Percentiles rank a stretch among this genome's conserved stretches.
These are phyloP conservation scores for Isabelozyma heimii DNA, from an alignment of 805 yeast genomes.

Conservation along the genomic window DNA sequence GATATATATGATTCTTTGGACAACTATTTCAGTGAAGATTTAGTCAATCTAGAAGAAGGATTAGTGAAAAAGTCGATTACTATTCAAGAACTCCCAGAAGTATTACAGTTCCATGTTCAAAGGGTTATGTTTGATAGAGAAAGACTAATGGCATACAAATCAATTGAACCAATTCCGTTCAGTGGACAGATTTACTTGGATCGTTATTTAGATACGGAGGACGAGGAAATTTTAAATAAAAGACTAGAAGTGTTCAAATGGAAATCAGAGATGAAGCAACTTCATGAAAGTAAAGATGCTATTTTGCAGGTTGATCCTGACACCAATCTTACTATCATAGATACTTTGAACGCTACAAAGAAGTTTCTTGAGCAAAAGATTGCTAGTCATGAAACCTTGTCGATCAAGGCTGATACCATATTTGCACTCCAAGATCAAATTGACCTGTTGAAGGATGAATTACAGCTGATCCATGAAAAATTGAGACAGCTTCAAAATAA, in stretches of 20 bases:
- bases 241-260: slow-evolving; percentile 59
- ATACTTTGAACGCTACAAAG: slow-evolving; percentile 50
- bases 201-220: slow-evolving; percentile 74
- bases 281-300: slow-evolving; percentile 42
- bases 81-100: slow-evolving; percentile 68
- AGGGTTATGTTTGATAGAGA: slow-evolving; percentile 86
- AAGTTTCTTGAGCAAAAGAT: slow-evolving; percentile 50
- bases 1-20: slow-evolving; percentile 90
- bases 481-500: slow-evolving; percentile 44
- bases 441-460: slow-evolving; percentile 43
- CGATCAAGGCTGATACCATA: slow-evolving; percentile 47
- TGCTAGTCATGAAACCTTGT: slow-evolving; percentile 27
- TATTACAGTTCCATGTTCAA: slow-evolving; percentile 89
- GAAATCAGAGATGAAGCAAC: slow-evolving; percentile 51
- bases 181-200: slow-evolving; percentile 79
- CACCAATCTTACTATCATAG: slow-evolving; percentile 33
- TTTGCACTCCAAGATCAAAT: slow-evolving; percentile 47
- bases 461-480: slow-evolving; percentile 38
- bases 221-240: slow-evolving; percentile 48
- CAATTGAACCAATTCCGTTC: slow-evolving; percentile 78
- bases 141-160: slow-evolving; percentile 72
- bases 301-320: slow-evolving; percentile 41
- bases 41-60: slow-evolving; percentile 67
- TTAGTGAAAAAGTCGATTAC: slow-evolving; percentile 71
- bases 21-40: slow-evolving; percentile 73